Evolutionary conservation across 441 rosid genomes (phyloP).

Genomic region (Gossypium aridum): DNA sequence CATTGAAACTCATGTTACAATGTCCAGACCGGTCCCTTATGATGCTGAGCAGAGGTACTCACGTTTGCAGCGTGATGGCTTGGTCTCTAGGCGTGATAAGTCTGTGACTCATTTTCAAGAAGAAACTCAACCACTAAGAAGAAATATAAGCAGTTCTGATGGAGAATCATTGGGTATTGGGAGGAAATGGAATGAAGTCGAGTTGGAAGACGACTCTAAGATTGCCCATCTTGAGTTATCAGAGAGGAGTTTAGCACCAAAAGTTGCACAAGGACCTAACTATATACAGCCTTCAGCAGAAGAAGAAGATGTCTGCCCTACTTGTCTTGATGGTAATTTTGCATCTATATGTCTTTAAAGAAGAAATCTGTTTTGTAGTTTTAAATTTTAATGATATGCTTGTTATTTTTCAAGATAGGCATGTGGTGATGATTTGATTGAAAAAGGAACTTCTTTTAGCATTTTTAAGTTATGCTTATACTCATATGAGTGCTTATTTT

Average conservation of each 20-base stretch:
- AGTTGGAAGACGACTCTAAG: constrained; percentile 44
- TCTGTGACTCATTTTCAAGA: constrained; percentile 46
- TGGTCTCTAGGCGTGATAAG: constrained; percentile 56
- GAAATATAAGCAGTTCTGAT: constrained; percentile 49
- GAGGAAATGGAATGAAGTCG: constrained; percentile 43
- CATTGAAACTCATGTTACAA: constrained; percentile 30
- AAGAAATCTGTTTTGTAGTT: neutral
- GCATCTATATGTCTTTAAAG: neutral
- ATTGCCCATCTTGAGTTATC: constrained; percentile 38
- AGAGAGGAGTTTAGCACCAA: constrained; percentile 27
- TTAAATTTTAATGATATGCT: neutral
- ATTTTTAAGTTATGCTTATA: neutral
- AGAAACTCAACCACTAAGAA: constrained; percentile 52
- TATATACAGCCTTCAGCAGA: constrained; percentile 43
- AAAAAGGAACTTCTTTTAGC: neutral
- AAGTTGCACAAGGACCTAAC: constrained; percentile 25
- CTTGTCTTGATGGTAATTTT: constrained; percentile 81
- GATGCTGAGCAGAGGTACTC: constrained; percentile 52
- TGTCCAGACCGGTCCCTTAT: constrained; percentile 37
- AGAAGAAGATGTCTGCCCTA: constrained; percentile 85
- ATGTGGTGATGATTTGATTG: neutral
- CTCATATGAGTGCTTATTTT: neutral
- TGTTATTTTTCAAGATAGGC: neutral
- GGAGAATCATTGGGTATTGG: constrained; percentile 43
- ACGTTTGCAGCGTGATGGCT: constrained; percentile 58